Percentiles rank a stretch among this genome's conserved stretches.
These are phyloP conservation scores for Sabuloglossum arenarium DNA, from an alignment of 495 filamentous ascomycete species.

Conservation along the genomic window DNA sequence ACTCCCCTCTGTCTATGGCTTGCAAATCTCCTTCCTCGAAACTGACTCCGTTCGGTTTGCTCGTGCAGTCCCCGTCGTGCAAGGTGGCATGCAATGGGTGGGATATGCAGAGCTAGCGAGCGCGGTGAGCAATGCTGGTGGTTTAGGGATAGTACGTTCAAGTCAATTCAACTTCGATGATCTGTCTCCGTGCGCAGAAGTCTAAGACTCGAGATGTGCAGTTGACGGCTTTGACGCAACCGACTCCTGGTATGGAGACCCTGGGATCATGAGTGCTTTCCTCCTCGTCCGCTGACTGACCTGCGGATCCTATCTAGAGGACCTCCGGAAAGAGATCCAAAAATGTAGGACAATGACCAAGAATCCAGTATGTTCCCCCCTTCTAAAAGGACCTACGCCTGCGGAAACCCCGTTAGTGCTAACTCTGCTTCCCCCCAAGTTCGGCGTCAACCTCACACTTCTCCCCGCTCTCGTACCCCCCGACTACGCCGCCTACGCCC, in stretches of 20 bases:
- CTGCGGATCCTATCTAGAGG: constrained; percentile 29
- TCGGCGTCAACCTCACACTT: constrained; percentile 91
- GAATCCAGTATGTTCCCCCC: constrained; percentile 26
- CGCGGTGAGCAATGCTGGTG: constrained; percentile 89
- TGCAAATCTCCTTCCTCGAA: not conserved
- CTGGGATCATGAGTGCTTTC: not conserved
- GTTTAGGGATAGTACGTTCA: constrained; percentile 54
- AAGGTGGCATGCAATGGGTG: constrained; percentile 93
- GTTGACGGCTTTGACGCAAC: constrained; percentile 85
- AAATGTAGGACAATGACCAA: constrained; percentile 68
- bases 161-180: not conserved
- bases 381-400: not conserved
- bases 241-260: constrained; percentile 31
- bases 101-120: constrained; percentile 82
- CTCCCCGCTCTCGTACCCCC: constrained; percentile 77
- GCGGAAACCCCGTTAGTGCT: not conserved
- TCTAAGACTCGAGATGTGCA: constrained; percentile 11
- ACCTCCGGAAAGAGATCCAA: constrained; percentile 81
- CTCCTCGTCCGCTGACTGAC: not conserved
- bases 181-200: no score
- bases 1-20: not conserved
- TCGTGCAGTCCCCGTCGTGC: constrained; percentile 72
- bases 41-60: not conserved
- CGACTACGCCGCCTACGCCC: constrained; percentile 81
- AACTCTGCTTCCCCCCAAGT: constrained; percentile 17